Percentiles rank a stretch among this genome's conserved stretches.
These are phyloP conservation scores for Bryoglossum gracile DNA, from an alignment of 495 filamentous ascomycete species.

Conservation along the genomic window DNA sequence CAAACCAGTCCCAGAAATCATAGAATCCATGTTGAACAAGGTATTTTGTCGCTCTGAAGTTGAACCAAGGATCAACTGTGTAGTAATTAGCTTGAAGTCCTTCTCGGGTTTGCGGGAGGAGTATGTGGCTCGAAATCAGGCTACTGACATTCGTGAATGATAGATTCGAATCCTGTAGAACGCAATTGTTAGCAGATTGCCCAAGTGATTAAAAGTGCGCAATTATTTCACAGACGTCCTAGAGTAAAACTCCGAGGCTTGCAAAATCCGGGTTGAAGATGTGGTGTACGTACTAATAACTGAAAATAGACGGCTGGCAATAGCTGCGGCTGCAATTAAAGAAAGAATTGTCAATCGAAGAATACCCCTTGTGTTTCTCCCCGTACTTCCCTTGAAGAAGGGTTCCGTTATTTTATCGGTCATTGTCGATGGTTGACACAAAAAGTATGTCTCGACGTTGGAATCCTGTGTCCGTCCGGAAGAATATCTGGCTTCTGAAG, in stretches of 20 bases:
- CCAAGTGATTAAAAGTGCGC: background rate
- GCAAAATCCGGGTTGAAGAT: background rate
- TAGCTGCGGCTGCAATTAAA: slow-evolving; percentile 85
- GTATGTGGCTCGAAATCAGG: slow-evolving; percentile 5
- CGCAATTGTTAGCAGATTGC: slow-evolving; percentile 9
- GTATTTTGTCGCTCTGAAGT: slow-evolving; percentile 98
- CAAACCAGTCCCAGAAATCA: slow-evolving; percentile 99
- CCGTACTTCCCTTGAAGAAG: slow-evolving; percentile 31
- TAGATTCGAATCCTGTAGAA: slow-evolving; percentile 91
- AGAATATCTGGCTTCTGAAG: slow-evolving; percentile 12
- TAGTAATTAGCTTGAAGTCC: slow-evolving; percentile 24
- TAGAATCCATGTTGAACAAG: slow-evolving; percentile 95
- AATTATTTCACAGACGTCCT: background rate
- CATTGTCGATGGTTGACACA: slow-evolving; percentile 19
- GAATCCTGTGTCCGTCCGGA: slow-evolving; percentile 20
- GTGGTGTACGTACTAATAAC: slow-evolving; percentile 74
- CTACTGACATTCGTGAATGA: slow-evolving; percentile 96
- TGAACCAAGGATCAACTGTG: slow-evolving; percentile 99
- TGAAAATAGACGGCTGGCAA: slow-evolving; percentile 93
- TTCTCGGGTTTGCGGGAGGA: slow-evolving; percentile 9
- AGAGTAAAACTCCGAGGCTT: background rate
- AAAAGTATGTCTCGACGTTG: slow-evolving; percentile 16
- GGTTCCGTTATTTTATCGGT: slow-evolving; percentile 26
- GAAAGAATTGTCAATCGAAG: slow-evolving; percentile 86
- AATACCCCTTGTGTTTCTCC: slow-evolving; percentile 70